These are phyloP conservation scores for Boletus sp. DNA, from an alignment of 768 basidiomycete species.

Conservation along the genomic window DNA sequence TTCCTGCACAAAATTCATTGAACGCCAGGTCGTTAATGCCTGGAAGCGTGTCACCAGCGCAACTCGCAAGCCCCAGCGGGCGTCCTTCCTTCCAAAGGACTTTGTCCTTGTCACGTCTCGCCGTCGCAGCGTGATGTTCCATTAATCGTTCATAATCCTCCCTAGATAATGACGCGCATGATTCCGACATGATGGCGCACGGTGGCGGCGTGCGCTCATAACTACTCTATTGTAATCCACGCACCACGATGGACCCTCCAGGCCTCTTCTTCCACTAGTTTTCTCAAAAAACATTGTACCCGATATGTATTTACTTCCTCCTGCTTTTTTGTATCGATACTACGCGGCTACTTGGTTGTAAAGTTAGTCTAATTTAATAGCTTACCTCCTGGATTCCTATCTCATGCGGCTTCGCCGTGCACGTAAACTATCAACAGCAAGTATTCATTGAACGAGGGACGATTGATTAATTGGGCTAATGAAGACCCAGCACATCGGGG, in stretches of 20 bases:
- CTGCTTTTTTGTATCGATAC: constrained; percentile 7
- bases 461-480: background rate
- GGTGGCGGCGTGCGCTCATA: constrained; percentile 17
- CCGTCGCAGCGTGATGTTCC: constrained; percentile 48
- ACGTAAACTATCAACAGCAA: background rate
- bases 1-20: constrained; percentile 46
- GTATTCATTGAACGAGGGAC: background rate
- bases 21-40: constrained; percentile 54
- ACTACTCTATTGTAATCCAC: background rate
- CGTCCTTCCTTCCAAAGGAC: constrained; percentile 53
- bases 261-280: background rate
- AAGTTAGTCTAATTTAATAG: background rate
- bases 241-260: constrained; percentile 4
- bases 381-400: background rate
- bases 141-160: constrained; percentile 15
- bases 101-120: constrained; percentile 59
- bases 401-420: background rate
- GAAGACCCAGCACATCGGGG: background rate
- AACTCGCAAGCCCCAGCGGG: constrained; percentile 49
- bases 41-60: constrained; percentile 62
- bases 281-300: constrained; percentile 8
- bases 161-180: constrained; percentile 16
- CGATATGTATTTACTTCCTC: background rate
- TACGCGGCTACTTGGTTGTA: background rate
- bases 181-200: background rate